Evolutionary conservation across 768 basidiomycete species (phyloP).

Genomic region (Hebeloma cylindrosporum): DNA sequence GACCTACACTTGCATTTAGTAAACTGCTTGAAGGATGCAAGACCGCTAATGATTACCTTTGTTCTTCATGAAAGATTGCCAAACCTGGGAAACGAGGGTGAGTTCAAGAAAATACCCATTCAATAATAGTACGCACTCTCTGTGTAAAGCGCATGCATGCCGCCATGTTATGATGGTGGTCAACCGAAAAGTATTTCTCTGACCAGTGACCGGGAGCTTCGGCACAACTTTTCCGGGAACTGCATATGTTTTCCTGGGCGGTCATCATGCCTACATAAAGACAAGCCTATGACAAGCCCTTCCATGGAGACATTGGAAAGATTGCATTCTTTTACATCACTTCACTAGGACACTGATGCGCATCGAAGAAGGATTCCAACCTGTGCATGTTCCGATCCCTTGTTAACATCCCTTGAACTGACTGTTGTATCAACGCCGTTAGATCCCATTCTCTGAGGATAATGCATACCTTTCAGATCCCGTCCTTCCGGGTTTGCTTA

Average conservation of each 20-base stretch:
- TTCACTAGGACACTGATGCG: constrained; percentile 45
- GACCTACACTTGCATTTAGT: constrained; percentile 45
- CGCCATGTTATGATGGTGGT: constrained; percentile 40
- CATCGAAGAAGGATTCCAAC: constrained; percentile 67
- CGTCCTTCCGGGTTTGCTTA: constrained; percentile 59
- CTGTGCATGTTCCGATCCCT: constrained; percentile 40
- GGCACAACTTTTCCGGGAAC: no score
- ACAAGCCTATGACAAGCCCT: no score
- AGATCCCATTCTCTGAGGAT: constrained; percentile 55
- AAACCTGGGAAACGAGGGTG: constrained; percentile 50
- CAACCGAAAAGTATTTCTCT: not conserved
- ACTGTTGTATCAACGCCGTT: not conserved
- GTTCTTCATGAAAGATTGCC: constrained; percentile 77
- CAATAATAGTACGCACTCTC: constrained; percentile 35
- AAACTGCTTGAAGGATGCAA: not conserved
- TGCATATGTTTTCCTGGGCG: no score
- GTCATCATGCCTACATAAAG: no score
- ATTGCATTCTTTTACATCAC: no score
- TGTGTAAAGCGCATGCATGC: constrained; percentile 73
- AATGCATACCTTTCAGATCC: constrained; percentile 65
- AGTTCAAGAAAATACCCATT: not conserved
- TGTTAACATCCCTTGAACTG: no score
- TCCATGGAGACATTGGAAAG: no score
- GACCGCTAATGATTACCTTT: constrained; percentile 51
- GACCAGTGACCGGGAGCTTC: not conserved